phyloP scores from a whole-genome alignment of 2,329 filamentous ascomycete species.

The Pseudonectria foliicola region DNA sequence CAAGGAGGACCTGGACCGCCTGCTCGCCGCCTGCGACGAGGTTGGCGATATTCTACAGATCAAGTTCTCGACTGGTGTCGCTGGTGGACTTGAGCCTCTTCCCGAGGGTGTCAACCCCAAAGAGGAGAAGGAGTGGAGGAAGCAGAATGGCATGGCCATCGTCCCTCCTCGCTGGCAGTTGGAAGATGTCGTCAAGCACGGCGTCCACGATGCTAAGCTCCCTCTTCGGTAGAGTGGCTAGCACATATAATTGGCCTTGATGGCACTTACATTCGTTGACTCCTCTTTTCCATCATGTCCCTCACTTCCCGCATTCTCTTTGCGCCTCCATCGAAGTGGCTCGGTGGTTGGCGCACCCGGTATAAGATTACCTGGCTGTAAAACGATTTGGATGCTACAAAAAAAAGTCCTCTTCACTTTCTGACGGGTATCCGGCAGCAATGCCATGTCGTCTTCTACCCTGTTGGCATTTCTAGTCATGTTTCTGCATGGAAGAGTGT shows the following conservation, averaged over 20 bases:
- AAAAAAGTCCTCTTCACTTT: slow-evolving; percentile 12
- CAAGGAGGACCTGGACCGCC: slow-evolving; percentile 91
- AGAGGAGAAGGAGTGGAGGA: slow-evolving; percentile 62
- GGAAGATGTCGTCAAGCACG: slow-evolving; percentile 71
- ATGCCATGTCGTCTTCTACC: no score
- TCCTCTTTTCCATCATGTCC: background rate
- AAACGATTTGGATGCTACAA: slow-evolving; percentile 15
- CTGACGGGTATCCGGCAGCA: slow-evolving; percentile 1
- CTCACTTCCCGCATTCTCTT: no score
- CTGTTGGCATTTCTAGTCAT: no score
- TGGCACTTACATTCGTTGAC: background rate
- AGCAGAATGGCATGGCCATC: slow-evolving; percentile 59
- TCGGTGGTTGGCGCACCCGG: slow-evolving; percentile 15
- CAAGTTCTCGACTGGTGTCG: slow-evolving; percentile 94
- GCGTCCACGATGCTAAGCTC: slow-evolving; percentile 68
- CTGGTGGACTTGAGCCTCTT: slow-evolving; percentile 74
- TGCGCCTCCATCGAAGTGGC: slow-evolving; percentile 5
- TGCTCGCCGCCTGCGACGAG: slow-evolving; percentile 85
- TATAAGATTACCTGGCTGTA: slow-evolving; percentile 16
- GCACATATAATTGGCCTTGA: slow-evolving; percentile 1
- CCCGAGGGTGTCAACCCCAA: slow-evolving; percentile 64
- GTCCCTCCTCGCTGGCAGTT: slow-evolving; percentile 73
- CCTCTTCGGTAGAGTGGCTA: slow-evolving; percentile 51
- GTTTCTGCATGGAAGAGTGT: no score
- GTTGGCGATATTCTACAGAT: slow-evolving; percentile 87